Base-by-base conservation (phyloP, 352 stramenopile genomes). In the Pythium coloratum region DNA sequence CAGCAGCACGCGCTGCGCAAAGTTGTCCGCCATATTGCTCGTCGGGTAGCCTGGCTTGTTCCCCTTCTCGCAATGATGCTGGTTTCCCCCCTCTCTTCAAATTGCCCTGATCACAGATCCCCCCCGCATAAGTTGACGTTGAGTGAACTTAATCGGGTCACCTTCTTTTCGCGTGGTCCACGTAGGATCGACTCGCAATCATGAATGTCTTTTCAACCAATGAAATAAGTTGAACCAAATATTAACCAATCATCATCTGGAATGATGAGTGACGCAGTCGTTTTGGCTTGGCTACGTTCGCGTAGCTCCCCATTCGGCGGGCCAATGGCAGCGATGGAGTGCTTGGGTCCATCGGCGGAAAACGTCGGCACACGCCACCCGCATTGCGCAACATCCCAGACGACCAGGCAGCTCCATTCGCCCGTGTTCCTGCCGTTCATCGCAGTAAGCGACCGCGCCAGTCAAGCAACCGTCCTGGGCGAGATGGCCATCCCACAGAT, bases 1-100 rank as follows among this genome's bases (percentile, higher is more conserved):
- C 47, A 83, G 62, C 32, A 59, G 51, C 40, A 73, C 73, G 33
- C 85, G 78, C 53, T 74, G 67, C 56, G 32, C 50, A 59, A 66
- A 70, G 58, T 66, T 69, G 42, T 73, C 60, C 32, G 53, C 60
- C 67, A 67, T 73, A 5, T 51, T 46, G 9, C 24, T 57, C 58
- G 42, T 56, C n/a, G 18, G 6, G 14, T 40, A 9, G n/a, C 26
- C 10, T 4, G n/a, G 7, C 26, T 55, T 49, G 1, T 6, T 49
- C 40, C 10, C 40, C 20, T 34, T 32, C 47, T 33, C 47, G 14
- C 42, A n/a, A 50, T 50, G 20, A 24, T 24, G 20, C 20, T 13
- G 38, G 18, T 6, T 14, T 46, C 38, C 9, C 42, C 42, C 53
- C 32, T 16, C 13, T 18, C 30, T 49, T 47, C 54, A 44, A 33